Evolutionary conservation across 345 rosid species (phyloP), one percentile per base, ranked within the genome.

Genomic region (Hibiscus tridactylites): DNA sequence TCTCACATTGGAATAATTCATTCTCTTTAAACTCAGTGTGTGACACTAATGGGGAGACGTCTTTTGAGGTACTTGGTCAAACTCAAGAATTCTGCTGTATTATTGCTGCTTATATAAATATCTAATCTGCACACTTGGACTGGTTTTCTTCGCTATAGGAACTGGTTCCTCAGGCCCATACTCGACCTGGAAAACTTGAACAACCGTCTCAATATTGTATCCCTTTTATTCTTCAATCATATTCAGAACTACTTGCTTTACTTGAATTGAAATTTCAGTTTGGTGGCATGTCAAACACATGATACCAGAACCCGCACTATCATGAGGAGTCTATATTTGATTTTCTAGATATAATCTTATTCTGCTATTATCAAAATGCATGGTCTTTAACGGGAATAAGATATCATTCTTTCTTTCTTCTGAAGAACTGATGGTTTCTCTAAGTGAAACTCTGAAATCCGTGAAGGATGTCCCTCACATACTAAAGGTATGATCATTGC

Each of bases 121-220:
- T 53, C 71, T 39, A 54, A 68, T 57, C 79, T 10, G 50, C 67
- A 44, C 74, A 71, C 71, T 69, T 61, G 58, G 61, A 61, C 56
- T 54, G 57, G 33, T 70, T 83, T 80, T 73, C 74, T 69, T 52
- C 74, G 42, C 76, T 76, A 63, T 76, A 95, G 99, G 77, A 92
- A 85, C 85, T 95, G 99, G 99, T 95, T 95, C 83, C 81, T 95
- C 81, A 88, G 99, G 85, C 99, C 99, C 69, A 83, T 92, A 73
- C 75, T 95, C 10, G 92, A 95, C 73, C 85, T 92, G 42, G 87
- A 88, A 82, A 85, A 68, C 70, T 74, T 94, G 86, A 90, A 88
- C 69, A 74, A 68, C 64, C 97, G 98, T 76, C 93, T 90, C 70
- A 81, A 92, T 87, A 81, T 91, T 72, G 99, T 95, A 95, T 95